Evolutionary conservation across 768 basidiomycete species (phyloP), one percentile per base, ranked within the genome.

Genomic region (Podaxis sp.): DNA sequence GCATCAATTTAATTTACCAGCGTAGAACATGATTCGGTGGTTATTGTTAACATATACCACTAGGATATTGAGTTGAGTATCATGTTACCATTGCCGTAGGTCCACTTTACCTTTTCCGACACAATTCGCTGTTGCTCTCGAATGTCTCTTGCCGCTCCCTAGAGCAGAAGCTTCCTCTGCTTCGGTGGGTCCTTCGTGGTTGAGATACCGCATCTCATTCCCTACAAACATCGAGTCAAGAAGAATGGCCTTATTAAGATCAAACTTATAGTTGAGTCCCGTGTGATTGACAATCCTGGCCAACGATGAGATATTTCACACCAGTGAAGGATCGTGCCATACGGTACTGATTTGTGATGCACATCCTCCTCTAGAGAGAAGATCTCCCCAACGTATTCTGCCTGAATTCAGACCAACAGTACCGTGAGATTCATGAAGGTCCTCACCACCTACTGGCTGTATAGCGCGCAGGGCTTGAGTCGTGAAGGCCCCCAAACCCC

Each of bases 181-280:
- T 22, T 76, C 17, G 7, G 22, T 63, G 17, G 61, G 54, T 7
- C 61, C 61, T 26, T 36, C 74, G 61, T 92, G 90, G 67, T 93
- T 89, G 58, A 92, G 84, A 66, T 85, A 91, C 13, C 89, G 79
- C n/a, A 88, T 77, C 44, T 79, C 76, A 62, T 91, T 91, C 3
- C 88, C 89, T 0, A 75, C 80, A 39, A 75, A 77, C 17, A 80
- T 72, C 33, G 83, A 76, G 69, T 92, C 90, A n/a, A 90, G 67
- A 7, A 79, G 75, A 30, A 80, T 67, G 0, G 72, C 70, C 0
- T 69, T 48, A 65, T 87, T 83, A 55, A 92, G 69, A 19, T 75
- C 75, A 63, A 89, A 92, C 8, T 86, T 77, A 64, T 93, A 93
- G 63, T 81, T 86, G 44, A 88, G 81, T 4, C 76, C 70, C 40